Conservation (phyloP, 208 protist species). For the Giardia duodenalis region DNA sequence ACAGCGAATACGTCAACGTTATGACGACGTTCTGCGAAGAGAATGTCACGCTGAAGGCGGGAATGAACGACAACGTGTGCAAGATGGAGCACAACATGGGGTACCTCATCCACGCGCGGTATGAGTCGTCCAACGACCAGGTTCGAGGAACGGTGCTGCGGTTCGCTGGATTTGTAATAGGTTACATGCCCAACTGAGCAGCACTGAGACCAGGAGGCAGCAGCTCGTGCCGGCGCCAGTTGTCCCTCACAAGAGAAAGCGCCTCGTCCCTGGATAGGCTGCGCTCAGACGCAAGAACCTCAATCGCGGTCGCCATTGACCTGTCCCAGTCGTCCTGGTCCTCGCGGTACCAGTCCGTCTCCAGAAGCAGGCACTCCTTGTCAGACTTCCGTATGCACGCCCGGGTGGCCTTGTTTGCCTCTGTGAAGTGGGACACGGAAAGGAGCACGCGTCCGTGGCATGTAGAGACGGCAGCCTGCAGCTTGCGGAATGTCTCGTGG, state of each 20-base stretch:
- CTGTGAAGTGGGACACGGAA: background rate
- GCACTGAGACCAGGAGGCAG: no score
- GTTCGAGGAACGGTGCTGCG: no score
- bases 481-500: background rate
- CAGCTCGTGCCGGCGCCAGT: no score
- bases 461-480: background rate
- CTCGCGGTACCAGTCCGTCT: background rate
- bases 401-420: background rate
- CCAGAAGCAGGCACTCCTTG: background rate
- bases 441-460: background rate
- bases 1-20: no score
- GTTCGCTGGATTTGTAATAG: no score
- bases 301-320: background rate
- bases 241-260: background rate
- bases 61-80: no score
- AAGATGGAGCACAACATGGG: no score
- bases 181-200: no score
- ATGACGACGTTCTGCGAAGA: no score
- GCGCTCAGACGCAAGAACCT: background rate
- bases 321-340: background rate
- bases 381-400: background rate
- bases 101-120: no score
- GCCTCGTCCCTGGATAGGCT: background rate
- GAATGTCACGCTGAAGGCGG: no score
- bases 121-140: no score